These are phyloP conservation scores for Przewalskia tangutica DNA, from an alignment of 257 asterid species.

Conservation along the genomic window DNA sequence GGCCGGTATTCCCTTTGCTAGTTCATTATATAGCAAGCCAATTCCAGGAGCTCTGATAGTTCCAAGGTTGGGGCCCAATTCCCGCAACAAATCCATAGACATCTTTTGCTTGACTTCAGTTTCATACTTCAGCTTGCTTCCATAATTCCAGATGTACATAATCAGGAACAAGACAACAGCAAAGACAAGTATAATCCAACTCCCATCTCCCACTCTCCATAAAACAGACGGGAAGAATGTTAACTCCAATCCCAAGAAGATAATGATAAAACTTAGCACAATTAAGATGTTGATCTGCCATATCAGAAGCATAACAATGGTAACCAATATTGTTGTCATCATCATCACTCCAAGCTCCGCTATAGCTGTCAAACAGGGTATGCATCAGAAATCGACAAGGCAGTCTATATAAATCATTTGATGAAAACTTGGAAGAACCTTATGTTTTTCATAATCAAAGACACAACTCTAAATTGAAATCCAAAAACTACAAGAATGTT, in stretches of 20 bases:
- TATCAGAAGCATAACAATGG: slow-evolving; percentile 93
- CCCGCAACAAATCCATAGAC: slow-evolving; percentile 76
- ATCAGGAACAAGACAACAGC: slow-evolving; percentile 62
- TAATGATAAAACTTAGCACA: slow-evolving; percentile 50
- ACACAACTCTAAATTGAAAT: not conserved
- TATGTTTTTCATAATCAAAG: not conserved
- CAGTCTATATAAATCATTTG: not conserved
- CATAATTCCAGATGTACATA: slow-evolving; percentile 94
- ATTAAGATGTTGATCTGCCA: slow-evolving; percentile 79
- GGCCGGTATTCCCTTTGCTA: slow-evolving; percentile 88
- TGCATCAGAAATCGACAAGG: slow-evolving; percentile 23
- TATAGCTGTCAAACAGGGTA: slow-evolving; percentile 45
- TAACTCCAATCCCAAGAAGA: slow-evolving; percentile 82
- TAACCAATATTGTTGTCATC: slow-evolving; percentile 79
- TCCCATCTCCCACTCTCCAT: slow-evolving; percentile 92
- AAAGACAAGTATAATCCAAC: slow-evolving; percentile 90
- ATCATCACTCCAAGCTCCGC: slow-evolving; percentile 99
- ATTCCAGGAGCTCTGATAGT: slow-evolving; percentile 95
- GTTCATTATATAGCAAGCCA: slow-evolving; percentile 82
- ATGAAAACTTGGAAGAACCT: not conserved
- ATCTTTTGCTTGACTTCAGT: slow-evolving; percentile 81
- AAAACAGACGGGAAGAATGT: slow-evolving; percentile 76
- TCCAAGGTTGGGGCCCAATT: slow-evolving; percentile 81
- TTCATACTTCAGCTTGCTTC: slow-evolving; percentile 83
- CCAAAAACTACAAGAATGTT: not conserved